Evolutionary conservation across 306 rosid species (phyloP), one percentile per base, ranked within the genome.

Genomic region (Acacia acuminata): DNA sequence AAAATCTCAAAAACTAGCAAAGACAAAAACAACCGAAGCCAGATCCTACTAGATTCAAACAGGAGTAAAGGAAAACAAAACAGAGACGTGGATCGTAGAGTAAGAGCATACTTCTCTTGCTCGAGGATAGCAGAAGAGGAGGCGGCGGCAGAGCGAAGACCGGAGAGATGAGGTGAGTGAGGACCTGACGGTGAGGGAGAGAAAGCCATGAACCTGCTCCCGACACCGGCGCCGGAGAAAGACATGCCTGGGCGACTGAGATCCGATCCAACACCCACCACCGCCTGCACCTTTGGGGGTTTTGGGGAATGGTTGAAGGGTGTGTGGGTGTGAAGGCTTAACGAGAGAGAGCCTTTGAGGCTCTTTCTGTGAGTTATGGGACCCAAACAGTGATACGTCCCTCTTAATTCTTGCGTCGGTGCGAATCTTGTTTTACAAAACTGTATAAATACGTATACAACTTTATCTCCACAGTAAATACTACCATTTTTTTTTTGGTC

Each of bases 161-260:
- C 85, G 67, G 97, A 87, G 73, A 89, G 89, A 72, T 90, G 97
- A 51, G 97, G 76, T 4, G 76, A 71, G 75, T 22, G 75, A 71
- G 38, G 92, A 0, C 96, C 96, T 11, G 96, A 92, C 0, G 88
- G 99, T 7, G 97, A 96, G 14, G 97, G 99, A 27, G 98, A 95
- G 89, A 89, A 96, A 0, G 94, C 85, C 98, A 96, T 91, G 89
- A 88, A 94, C 86, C 97, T 91, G n/a, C 56, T 50, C 58, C 55
- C 36, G 10, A 25, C 75, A 55, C 76, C 76, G 40, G 36, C 58
- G 53, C 92, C 89, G 36, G 94, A 85, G 40, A 97, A 88, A 22
- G 92, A 76, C 93, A 89, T 87, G 71, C 42, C 84, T 75, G 69
- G 30, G 13, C n/a, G 6, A 44, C 22, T 7, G 58, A 44, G 76